Base-by-base conservation (phyloP, 371 early-diverging fungal genomes). In the Mucor lusitanicus region DNA sequence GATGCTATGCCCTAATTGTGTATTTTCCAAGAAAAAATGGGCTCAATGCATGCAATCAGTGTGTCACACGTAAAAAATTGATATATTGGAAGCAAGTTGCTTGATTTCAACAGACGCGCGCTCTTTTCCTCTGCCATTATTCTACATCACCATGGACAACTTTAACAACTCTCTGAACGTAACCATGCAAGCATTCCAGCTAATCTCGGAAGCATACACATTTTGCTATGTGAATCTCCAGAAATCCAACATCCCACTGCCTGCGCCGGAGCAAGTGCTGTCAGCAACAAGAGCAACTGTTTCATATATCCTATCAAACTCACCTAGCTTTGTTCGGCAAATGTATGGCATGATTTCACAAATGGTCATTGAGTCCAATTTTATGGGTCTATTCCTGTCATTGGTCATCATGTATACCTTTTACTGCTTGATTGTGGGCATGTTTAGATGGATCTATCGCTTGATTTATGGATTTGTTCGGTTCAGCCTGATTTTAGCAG, bases 391-490 rank as follows among this genome's bases (percentile, higher is more conserved):
- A 1, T 57, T 72, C 13, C 4, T 72, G 1, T 13, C 35, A 5
- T 23, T 72, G 17, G 13, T 72, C 15, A 25, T 68, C 25, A n/a
- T 62, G 0, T 72, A 72, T 19, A 37, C 62, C 27, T 23, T 40
- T 1, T 72, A 65, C 17, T 59, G 62, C 39, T 23, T 59, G 1
- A 13, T 69, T 3, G 3, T 65, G 27, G 73, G 61, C 12, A 65
- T 63, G 0, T 37, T 80, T 3, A 74, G 77, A 15, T 73, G 76
- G 62, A 37, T 78, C 2, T 73, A 73, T 27, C 67, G 80, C 28
- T 40, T 80, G n/a, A 42, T 77, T 3, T 75, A 66, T 61, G 75
- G 75, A 6, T 82, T 82, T 71, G 65, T 82, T 25, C 75, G 77
- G 3, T 79, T 82, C 59, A 74, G 70, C 37, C 42, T 82, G 6